A percentile compares a stretch with the other conserved stretches of the same genome.
These are phyloP conservation scores for Malassezia vespertilionis DNA, from an alignment of 1,284 basidiomycete genomes.

Conservation along the genomic window DNA sequence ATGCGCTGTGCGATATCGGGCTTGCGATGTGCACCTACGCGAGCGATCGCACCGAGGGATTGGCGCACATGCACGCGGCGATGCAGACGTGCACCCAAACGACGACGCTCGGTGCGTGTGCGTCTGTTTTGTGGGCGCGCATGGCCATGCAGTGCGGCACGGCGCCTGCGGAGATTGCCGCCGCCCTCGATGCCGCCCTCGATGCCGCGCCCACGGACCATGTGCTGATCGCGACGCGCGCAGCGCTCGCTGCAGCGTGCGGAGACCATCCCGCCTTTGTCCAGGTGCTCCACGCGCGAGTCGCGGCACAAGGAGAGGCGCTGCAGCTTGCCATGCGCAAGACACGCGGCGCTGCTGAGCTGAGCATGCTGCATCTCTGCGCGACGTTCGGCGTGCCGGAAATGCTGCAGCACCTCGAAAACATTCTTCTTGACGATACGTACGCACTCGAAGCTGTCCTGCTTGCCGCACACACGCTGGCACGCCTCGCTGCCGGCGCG, in stretches of 20 bases:
- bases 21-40: constrained; percentile 18
- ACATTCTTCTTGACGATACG: background rate
- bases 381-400: constrained; percentile 3
- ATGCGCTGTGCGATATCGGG: constrained; percentile 17
- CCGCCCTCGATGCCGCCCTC: constrained; percentile 56
- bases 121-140: no score
- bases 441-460: background rate
- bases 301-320: background rate
- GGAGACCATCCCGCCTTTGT: constrained; percentile 10
- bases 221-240: constrained; percentile 11
- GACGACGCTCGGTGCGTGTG: no score
- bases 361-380: constrained; percentile 13
- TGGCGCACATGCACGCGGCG: no score
- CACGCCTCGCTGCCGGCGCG: constrained; percentile 6
- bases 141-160: no score
- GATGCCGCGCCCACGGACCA: constrained; percentile 5
- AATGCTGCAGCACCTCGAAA: constrained; percentile 9
- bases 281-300: constrained; percentile 5
- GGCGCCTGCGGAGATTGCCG: constrained; percentile 64
- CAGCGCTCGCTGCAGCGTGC: constrained; percentile 5
- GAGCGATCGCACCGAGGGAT: no score
- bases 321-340: constrained; percentile 9
- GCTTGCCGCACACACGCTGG: constrained; percentile 2
- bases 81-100: no score
- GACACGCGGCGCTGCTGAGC: background rate